Evolutionary conservation across 129 eudicot species (phyloP).

Genomic region (Oenanthe sinensis): DNA sequence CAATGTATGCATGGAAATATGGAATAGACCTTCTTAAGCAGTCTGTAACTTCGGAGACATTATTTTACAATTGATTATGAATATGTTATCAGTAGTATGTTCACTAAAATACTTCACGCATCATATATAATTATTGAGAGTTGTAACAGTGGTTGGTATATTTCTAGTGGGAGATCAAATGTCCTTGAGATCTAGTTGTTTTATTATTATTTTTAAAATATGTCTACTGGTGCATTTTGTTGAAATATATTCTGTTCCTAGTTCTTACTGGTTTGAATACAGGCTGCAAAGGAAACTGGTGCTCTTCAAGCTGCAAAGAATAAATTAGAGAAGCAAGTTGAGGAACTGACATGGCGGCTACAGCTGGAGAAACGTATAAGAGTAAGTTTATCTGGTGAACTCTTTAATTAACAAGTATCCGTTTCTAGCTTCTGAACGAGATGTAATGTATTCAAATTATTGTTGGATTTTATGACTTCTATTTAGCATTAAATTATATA

Average conservation of each 20-base stretch:
- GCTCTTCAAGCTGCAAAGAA: slow-evolving; percentile 99
- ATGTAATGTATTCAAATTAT: neutral
- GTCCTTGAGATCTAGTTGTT: too few species aligned
- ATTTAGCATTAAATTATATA: neutral
- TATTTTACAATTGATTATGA: too few species aligned
- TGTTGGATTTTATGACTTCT: neutral
- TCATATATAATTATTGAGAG: neutral
- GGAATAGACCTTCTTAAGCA: neutral
- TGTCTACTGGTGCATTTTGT: neutral
- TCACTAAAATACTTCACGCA: neutral
- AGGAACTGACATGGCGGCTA: slow-evolving; percentile 91
- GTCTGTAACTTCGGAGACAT: neutral
- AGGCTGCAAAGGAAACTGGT: slow-evolving; percentile 99
- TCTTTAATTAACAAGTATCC: neutral
- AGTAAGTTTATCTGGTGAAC: slow-evolving; percentile 33
- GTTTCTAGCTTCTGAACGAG: neutral
- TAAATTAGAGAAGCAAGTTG: slow-evolving; percentile 98
- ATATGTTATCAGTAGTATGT: neutral
- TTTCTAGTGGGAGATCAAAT: neutral
- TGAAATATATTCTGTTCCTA: neutral
- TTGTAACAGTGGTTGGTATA: neutral
- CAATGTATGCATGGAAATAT: neutral
- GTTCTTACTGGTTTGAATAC: slow-evolving; percentile 2
- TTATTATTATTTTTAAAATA: neutral
- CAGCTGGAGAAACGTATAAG: slow-evolving; percentile 99